Evolutionary conservation across 1,284 basidiomycete species (phyloP).

Genomic region (Wolfiporia cocos): DNA sequence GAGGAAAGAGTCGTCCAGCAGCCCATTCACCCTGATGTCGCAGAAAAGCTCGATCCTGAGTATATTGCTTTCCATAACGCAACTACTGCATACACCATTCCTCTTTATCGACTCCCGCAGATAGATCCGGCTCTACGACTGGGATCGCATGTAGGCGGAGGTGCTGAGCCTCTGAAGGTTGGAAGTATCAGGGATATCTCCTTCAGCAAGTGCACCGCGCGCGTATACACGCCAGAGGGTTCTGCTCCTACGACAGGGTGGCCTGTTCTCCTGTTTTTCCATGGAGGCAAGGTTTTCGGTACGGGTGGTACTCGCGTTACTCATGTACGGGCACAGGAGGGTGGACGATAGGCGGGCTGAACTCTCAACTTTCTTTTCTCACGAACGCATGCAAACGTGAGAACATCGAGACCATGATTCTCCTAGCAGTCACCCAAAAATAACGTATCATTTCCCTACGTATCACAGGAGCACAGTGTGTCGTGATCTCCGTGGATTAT

Average conservation of each 20-base stretch:
- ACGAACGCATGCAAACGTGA: slow-evolving; percentile 53
- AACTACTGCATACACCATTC: slow-evolving; percentile 35
- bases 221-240: slow-evolving; percentile 55
- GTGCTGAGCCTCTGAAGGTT: slow-evolving; percentile 46
- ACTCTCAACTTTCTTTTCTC: slow-evolving; percentile 50
- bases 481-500: slow-evolving; percentile 67
- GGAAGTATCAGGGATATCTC: slow-evolving; percentile 44
- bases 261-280: slow-evolving; percentile 58
- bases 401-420: slow-evolving; percentile 4
- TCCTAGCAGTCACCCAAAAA: not conserved
- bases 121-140: slow-evolving; percentile 48
- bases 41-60: slow-evolving; percentile 52
- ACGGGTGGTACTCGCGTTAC: too few species aligned
- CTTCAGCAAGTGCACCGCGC: slow-evolving; percentile 40
- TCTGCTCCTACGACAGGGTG: slow-evolving; percentile 42
- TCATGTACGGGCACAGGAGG: slow-evolving; percentile 37
- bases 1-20: slow-evolving; percentile 26
- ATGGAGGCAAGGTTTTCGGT: slow-evolving; percentile 39
- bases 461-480: slow-evolving; percentile 40
- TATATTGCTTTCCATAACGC: slow-evolving; percentile 57
- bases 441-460: not conserved
- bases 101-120: slow-evolving; percentile 56
- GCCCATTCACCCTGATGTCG: slow-evolving; percentile 54
- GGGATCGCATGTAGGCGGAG: slow-evolving; percentile 47
- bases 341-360: slow-evolving; percentile 63